Evolutionary conservation across 2,329 filamentous ascomycete species (phyloP).

Genomic region (Stylonectria norvegica): DNA sequence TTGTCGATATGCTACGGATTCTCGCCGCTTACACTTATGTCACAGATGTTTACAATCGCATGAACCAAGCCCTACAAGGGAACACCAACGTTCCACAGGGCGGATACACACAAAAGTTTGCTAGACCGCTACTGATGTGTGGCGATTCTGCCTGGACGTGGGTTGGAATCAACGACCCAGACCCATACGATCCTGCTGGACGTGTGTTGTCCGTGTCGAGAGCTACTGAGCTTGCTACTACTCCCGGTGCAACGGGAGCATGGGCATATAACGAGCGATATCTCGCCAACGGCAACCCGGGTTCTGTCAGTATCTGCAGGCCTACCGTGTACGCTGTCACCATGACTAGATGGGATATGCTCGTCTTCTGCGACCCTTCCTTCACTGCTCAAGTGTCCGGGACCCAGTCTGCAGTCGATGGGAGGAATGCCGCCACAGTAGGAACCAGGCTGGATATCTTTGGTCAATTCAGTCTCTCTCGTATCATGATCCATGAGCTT

Average conservation of each 20-base stretch:
- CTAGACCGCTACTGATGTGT: not conserved
- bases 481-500: conserved; percentile 1
- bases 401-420: too few relatives aligned
- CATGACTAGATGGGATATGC: not conserved
- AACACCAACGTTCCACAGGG: not conserved
- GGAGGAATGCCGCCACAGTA: not conserved
- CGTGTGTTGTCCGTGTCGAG: not conserved
- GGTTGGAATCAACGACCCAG: not conserved
- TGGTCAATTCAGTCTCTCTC: not conserved
- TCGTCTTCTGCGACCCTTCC: not conserved
- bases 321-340: not conserved
- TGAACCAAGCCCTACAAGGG: not conserved
- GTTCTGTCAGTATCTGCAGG: not conserved
- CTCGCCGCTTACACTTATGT: not conserved
- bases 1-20: too few relatives aligned
- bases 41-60: conserved; percentile 1
- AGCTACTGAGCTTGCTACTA: not conserved
- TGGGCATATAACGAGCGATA: too few relatives aligned
- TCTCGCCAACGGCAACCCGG: not conserved
- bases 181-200: conserved; percentile 1
- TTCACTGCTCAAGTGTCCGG: not conserved
- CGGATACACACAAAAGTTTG: not conserved
- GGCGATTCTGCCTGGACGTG: not conserved
- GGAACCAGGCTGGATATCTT: not conserved
- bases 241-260: too few relatives aligned